Base-by-base conservation (phyloP, 139 green algal species). In the Chlorella sp. region DNA sequence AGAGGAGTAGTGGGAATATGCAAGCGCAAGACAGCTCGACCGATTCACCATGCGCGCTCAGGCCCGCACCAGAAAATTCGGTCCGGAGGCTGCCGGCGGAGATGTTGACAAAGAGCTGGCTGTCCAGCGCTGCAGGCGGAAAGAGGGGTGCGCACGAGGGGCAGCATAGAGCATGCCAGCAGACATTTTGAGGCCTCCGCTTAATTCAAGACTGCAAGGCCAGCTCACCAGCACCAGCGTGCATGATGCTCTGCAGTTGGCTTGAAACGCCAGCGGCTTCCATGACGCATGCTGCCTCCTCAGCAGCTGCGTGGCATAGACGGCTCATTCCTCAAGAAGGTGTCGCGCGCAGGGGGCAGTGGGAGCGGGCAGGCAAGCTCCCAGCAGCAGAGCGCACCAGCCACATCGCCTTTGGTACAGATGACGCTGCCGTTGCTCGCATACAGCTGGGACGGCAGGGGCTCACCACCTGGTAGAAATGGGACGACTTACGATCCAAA, bases 71-170 rank as follows among this genome's bases (percentile, higher is more conserved):
- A 25, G 55, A 61, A 55, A 82, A 86, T 36, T 82, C 75, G 8
- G 61, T 51, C n/a, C 74, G 60, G 12, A 88, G 41, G 63, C 48
- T 62, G 23, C 38, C 2, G 19, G 43, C 9, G 5, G 23, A 73
- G 29, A 85, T 63, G 73, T 80, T 84, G 61, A 63, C n/a, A 36
- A 86, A 74, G 29, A 82, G 40, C n/a, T 82, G 79, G 36, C 76
- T 63, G 53, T 79, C 69, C 50, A 90, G 36, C n/a, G 82, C 80
- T 0, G 51, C n/a, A n/a, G n/a, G n/a, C n/a, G n/a, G n/a, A n/a
- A n/a, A n/a, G n/a, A n/a, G n/a, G n/a, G n/a, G n/a, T n/a, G n/a
- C n/a, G n/a, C n/a, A n/a, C n/a, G n/a, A n/a, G n/a, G n/a, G n/a
- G n/a, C n/a, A n/a, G n/a, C n/a, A n/a, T n/a, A n/a, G n/a, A 79